These are phyloP conservation scores for Hypoxylon fragiforme DNA, from an alignment of 495 filamentous ascomycete genomes.

Conservation along the genomic window DNA sequence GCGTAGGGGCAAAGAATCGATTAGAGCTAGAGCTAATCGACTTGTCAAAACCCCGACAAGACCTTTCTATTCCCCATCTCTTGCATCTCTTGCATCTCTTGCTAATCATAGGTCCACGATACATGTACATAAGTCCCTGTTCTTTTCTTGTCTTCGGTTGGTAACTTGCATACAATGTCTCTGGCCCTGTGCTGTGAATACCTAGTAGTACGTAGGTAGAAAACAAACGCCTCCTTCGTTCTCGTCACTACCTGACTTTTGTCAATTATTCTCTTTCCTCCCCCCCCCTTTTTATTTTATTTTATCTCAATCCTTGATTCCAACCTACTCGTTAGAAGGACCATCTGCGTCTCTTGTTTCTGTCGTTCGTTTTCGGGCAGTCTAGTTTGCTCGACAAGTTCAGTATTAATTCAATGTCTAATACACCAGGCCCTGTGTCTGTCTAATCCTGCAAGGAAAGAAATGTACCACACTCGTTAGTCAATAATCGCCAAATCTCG, in stretches of 20 bases:
- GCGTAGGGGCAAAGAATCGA: conserved; percentile 2
- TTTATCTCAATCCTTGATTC: background rate
- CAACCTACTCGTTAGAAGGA: too few species aligned
- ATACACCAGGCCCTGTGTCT: conserved; percentile 19
- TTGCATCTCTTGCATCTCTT: conserved; percentile 16
- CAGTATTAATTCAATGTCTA: conserved; percentile 8
- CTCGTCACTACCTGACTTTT: conserved; percentile 17
- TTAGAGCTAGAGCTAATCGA: conserved; percentile 10
- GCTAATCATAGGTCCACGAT: conserved; percentile 32
- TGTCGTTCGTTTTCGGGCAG: conserved; percentile 23
- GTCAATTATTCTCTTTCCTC: conserved; percentile 1
- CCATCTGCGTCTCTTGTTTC: conserved; percentile 1
- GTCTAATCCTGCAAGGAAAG: too few species aligned
- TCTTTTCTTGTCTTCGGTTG: conserved; percentile 24
- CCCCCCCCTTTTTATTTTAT: background rate
- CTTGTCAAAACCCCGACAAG: conserved; percentile 25
- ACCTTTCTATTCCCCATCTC: conserved; percentile 12
- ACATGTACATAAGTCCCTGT: conserved; percentile 16
- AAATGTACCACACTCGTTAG: conserved; percentile 21
- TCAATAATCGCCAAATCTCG: conserved; percentile 14
- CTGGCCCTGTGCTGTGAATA: too few species aligned
- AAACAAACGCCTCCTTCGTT: conserved; percentile 27
- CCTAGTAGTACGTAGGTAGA: too few species aligned
- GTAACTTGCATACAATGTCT: conserved; percentile 32
- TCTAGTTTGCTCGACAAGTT: background rate